Percentiles rank a stretch among this genome's conserved stretches.
phyloP scores from a whole-genome alignment of 805 yeast genomes.

The Schwanniomyces sp. region DNA sequence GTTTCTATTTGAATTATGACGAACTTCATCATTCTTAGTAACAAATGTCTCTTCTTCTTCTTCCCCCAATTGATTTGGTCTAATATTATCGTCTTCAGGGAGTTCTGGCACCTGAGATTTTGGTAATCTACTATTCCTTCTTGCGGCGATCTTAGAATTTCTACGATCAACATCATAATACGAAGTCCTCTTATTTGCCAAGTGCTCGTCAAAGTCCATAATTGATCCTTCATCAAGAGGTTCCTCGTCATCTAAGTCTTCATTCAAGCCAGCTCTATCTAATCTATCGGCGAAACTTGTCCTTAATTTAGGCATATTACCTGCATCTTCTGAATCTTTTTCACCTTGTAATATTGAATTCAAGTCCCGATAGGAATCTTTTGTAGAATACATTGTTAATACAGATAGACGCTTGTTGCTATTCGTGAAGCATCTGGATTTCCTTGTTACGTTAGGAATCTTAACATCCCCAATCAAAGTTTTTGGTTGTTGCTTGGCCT shows the following conservation, averaged over 20 bases:
- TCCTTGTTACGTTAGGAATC: conserved; percentile 71
- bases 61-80: conserved; percentile 5
- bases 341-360: conserved; percentile 34
- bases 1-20: conserved; percentile 8
- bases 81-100: conserved; percentile 15
- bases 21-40: conserved; percentile 28
- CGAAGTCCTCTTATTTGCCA: conserved; percentile 38
- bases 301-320: conserved; percentile 24
- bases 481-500: conserved; percentile 42
- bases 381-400: conserved; percentile 69
- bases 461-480: conserved; percentile 58
- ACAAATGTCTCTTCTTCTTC: conserved; percentile 41
- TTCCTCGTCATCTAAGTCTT: conserved; percentile 26
- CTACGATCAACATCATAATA: conserved; percentile 32
- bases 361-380: conserved; percentile 61
- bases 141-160: conserved; percentile 22
- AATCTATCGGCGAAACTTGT: conserved; percentile 45
- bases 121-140: conserved; percentile 20
- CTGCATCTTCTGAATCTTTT: conserved; percentile 8
- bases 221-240: conserved; percentile 38
- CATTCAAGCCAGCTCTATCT: conserved; percentile 27
- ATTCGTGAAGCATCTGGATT: conserved; percentile 59
- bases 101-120: conserved; percentile 27
- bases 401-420: conserved; percentile 70
- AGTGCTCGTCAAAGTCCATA: conserved; percentile 41